phyloP scores from a whole-genome alignment of 345 rosid species.

The Crucihimalaya himalaica region DNA sequence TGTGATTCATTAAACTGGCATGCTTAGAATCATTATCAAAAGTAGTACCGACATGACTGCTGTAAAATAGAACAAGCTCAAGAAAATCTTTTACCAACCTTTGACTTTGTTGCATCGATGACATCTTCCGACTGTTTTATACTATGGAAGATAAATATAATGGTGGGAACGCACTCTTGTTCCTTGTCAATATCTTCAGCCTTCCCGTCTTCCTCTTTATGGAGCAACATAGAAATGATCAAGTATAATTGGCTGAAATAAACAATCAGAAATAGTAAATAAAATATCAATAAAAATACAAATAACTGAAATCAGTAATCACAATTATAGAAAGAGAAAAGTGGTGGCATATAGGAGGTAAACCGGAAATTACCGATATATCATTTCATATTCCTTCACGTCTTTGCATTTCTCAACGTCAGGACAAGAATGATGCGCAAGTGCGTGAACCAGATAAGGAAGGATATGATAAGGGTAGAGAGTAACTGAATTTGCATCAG shows the following conservation, averaged over 20 bases:
- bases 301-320: background rate
- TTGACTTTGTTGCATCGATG: conserved; percentile 69
- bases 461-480: conserved; percentile 70
- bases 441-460: conserved; percentile 71
- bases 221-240: conserved; percentile 64
- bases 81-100: conserved; percentile 52
- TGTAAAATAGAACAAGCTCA: conserved; percentile 18
- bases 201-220: conserved; percentile 82
- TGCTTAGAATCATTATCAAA: conserved; percentile 14
- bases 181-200: conserved; percentile 62
- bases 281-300: background rate
- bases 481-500: conserved; percentile 58
- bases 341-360: background rate
- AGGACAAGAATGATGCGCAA: conserved; percentile 91
- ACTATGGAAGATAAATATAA: conserved; percentile 56
- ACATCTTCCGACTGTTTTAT: conserved; percentile 77
- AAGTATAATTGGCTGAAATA: conserved; percentile 72
- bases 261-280: conserved; percentile 1
- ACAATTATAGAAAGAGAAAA: conserved; percentile 13
- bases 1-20: background rate
- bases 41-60: conserved; percentile 1
- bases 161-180: conserved; percentile 55
- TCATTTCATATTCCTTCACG: conserved; percentile 71
- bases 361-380: conserved; percentile 59
- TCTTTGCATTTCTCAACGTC: conserved; percentile 77